Base-by-base conservation (phyloP, 768 basidiomycete species). In the Suillus brevipes region DNA sequence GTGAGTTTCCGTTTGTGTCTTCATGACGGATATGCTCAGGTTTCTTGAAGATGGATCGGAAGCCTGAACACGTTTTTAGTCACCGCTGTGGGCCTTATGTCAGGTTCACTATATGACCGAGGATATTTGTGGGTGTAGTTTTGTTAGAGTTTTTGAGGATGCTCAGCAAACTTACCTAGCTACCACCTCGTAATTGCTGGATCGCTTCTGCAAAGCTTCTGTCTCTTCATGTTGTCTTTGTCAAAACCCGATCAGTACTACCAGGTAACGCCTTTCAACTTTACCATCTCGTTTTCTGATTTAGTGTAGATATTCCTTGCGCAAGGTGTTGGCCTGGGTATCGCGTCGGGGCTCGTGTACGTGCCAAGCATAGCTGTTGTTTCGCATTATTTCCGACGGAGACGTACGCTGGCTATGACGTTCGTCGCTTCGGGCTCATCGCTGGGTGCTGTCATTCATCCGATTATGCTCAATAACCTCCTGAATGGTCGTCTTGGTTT, bases 71-170 rank as follows among this genome's bases (percentile, higher is more conserved):
- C 84, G 8, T 80, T 83, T 61, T 71, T 86, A 14, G 73, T 81
- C 31, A 72, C 84, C 43, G 75, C 80, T 7, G 74, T 76, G 49
- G 84, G 84, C 2, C 70, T 84, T n/a, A 57, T 82, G 43, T 77
- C 80, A 6, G 86, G 86, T 13, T 77, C 81, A 52, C 71, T 81
- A 4, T 84, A 84, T 66, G 86, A 87, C 53, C 77, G 77, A 23
- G 86, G 86, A 59, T 82, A 84, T 72, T 86, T 84, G 82, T 83
- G 68, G 67, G 80, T 66, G 23, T 38, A 16, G 40, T 28, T 23
- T 40, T 38, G 14, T 38, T 42, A 23, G 56, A 63, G 56, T 12
- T 50, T 36, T 42, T 37, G 2, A 42, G 12, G 52, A 38, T 37
- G 38, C 60, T 62, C 13, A 64, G 6, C 23, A 40, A 40, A n/a